Evolutionary conservation across 2,329 filamentous ascomycete genomes (phyloP).

Genomic region (Fusarium longipes): DNA sequence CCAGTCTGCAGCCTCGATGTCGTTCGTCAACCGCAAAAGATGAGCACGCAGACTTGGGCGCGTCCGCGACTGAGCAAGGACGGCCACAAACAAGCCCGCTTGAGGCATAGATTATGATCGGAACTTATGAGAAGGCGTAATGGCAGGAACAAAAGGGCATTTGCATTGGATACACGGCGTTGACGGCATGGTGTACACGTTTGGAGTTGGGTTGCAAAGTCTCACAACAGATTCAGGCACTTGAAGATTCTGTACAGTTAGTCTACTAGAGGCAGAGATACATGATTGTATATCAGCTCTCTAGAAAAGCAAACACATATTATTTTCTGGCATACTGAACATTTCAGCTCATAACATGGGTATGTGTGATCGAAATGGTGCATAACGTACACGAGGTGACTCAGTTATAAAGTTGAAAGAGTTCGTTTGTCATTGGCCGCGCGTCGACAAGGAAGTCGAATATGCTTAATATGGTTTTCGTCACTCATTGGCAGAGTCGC

Average conservation of each 20-base stretch:
- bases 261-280: conserved; percentile 4
- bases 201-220: conserved; percentile 2
- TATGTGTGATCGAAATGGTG: background rate
- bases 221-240: background rate
- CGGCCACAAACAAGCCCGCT: background rate
- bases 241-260: conserved; percentile 4
- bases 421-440: conserved; percentile 29
- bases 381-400: conserved; percentile 17
- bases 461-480: background rate
- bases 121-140: conserved; percentile 12
- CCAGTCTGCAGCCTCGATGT: background rate
- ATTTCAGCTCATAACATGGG: background rate
- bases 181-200: conserved; percentile 16
- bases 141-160: conserved; percentile 14
- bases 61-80: background rate
- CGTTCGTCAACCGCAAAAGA: background rate
- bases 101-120: background rate
- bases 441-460: conserved; percentile 12
- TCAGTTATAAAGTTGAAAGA: conserved; percentile 31
- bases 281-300: background rate
- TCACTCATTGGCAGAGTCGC: conserved; percentile 25
- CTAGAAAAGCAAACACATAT: background rate
- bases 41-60: background rate
- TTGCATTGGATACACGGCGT: conserved; percentile 41
- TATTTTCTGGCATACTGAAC: background rate